Conservation (phyloP, 2,329 filamentous ascomycete genomes). For the Fusarium nisikadoi region DNA sequence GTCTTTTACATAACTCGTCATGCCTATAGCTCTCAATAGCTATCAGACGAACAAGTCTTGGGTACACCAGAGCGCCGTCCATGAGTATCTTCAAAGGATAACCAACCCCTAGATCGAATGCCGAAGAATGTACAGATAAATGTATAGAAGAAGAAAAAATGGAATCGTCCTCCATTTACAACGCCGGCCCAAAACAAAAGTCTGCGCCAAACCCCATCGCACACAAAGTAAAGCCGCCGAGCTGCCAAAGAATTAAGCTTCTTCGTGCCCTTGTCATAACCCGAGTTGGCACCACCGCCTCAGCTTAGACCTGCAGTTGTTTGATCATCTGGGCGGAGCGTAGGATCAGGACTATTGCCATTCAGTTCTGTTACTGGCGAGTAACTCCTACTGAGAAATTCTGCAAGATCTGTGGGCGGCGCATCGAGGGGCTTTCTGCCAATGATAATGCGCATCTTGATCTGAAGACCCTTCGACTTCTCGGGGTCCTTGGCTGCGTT, state of each 20-base stretch:
- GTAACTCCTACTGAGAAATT: conserved; percentile 24
- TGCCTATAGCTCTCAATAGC: conserved; percentile 5
- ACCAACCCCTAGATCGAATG: conserved; percentile 28
- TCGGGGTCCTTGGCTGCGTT: conserved; percentile 58
- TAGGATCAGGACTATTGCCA: conserved; percentile 40
- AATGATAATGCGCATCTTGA: conserved; percentile 61
- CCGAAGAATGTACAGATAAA: conserved; percentile 36
- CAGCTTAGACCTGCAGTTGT: conserved; percentile 3
- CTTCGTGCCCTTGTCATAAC: conserved; percentile 14
- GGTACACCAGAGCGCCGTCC: conserved; percentile 34
- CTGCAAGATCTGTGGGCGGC: conserved; percentile 33
- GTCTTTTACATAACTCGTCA: conserved; percentile 3
- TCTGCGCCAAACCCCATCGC: conserved; percentile 36
- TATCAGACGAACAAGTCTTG: conserved; percentile 18
- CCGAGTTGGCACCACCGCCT: not conserved
- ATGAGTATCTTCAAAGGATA: conserved; percentile 27
- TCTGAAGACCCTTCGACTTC: conserved; percentile 54
- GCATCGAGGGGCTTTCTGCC: conserved; percentile 60
- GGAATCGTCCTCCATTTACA: conserved; percentile 31
- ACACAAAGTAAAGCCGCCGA: conserved; percentile 16
- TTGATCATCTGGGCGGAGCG: conserved; percentile 37
- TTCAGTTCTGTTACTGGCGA: conserved; percentile 34
- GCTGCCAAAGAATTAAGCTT: not conserved
- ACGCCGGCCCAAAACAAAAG: conserved; percentile 34
- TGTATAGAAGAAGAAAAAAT: not conserved